phyloP scores from a whole-genome alignment of 225 moss, liverwort and hornwort species.

The Thuidium tamariscinum region DNA sequence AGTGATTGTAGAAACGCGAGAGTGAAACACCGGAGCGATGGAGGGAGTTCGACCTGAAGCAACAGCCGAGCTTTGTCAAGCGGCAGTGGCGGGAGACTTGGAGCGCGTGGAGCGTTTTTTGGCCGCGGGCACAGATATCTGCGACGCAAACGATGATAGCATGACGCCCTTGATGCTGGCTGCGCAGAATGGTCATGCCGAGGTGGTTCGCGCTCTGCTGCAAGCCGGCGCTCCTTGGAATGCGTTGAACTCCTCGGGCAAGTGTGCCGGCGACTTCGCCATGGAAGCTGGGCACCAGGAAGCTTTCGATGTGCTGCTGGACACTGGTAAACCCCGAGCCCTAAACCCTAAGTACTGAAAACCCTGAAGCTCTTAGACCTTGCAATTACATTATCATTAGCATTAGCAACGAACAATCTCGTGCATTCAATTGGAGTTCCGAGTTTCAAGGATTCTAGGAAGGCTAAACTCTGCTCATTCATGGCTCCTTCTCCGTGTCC shows the following conservation, averaged over 20 bases:
- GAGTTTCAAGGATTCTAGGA: neutral
- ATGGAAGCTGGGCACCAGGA: constrained; percentile 78
- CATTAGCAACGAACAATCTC: neutral
- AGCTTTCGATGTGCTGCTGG: constrained; percentile 65
- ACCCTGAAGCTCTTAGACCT: neutral
- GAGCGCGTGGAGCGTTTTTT: constrained; percentile 32
- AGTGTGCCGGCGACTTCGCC: constrained; percentile 84
- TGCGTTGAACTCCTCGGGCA: constrained; percentile 49
- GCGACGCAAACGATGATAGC: constrained; percentile 47
- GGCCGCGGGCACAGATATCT: constrained; percentile 39
- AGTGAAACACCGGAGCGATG: neutral
- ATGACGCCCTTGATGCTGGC: constrained; percentile 76
- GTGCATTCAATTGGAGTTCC: neutral
- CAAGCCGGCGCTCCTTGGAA: constrained; percentile 94
- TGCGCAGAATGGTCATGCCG: constrained; percentile 58
- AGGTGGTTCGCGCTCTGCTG: constrained; percentile 45
- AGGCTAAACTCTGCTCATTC: neutral
- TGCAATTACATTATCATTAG: neutral
- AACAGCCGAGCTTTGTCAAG: constrained; percentile 4
- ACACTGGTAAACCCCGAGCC: constrained; percentile 41
- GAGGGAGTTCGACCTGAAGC: neutral
- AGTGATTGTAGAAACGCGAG: neutral
- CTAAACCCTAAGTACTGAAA: neutral
- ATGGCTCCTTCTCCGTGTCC: neutral
- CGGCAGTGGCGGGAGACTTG: constrained; percentile 52